phyloP scores from a whole-genome alignment of 805 yeast genomes.

The Teunomyces aglyptinius region DNA sequence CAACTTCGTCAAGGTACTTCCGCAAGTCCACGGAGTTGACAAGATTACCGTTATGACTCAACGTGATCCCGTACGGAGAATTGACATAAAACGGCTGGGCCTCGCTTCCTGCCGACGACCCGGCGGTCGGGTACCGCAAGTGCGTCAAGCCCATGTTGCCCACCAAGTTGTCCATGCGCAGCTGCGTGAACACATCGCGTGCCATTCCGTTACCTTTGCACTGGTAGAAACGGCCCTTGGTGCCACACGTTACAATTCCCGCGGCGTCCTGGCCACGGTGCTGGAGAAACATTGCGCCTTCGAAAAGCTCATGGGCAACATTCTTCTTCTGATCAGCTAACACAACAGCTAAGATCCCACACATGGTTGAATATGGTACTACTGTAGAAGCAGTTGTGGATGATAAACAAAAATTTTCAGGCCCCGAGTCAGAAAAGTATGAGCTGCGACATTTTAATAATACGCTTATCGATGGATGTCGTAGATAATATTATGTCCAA shows the following conservation, averaged over 20 bases:
- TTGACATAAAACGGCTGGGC: conserved; percentile 99
- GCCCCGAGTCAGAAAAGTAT: not conserved
- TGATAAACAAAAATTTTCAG: conserved; percentile 2
- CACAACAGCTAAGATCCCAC: conserved; percentile 91
- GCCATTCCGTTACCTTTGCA: conserved; percentile 99
- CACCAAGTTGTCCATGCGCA: conserved; percentile 70
- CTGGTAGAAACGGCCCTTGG: conserved; percentile 90
- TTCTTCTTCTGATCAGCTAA: conserved; percentile 68
- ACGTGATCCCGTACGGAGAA: conserved; percentile 89
- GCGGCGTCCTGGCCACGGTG: conserved; percentile 99
- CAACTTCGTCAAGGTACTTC: conserved; percentile 83
- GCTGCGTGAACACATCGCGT: conserved; percentile 89
- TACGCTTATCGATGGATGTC: not conserved
- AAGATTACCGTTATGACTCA: conserved; percentile 93
- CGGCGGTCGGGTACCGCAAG: conserved; percentile 96
- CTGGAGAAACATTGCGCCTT: conserved; percentile 88
- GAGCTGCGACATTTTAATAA: not conserved
- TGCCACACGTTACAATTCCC: conserved; percentile 96
- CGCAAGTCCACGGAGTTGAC: conserved; percentile 80
- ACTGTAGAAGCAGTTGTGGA: not conserved
- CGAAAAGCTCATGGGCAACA: conserved; percentile 88
- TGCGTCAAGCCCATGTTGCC: conserved; percentile 97
- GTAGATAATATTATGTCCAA: too few species aligned
- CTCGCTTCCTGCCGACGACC: conserved; percentile 91
- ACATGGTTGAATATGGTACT: conserved; percentile 50